Evolutionary conservation across 176 grass and related monocot genomes (phyloP).

Genomic region (Oryza australiensis): DNA sequence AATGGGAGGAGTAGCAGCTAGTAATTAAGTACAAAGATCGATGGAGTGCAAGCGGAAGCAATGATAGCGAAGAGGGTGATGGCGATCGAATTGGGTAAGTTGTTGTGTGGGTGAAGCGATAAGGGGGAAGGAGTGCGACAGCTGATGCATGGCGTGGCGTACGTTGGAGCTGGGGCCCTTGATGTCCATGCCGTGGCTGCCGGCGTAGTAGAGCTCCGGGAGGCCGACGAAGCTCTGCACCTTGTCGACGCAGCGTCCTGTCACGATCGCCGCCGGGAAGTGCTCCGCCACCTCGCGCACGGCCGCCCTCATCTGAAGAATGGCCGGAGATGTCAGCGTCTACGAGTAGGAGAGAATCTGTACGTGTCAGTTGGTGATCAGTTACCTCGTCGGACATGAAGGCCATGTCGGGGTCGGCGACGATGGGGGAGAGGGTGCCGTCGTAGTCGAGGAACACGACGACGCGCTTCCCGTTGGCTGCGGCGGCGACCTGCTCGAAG

Average conservation of each 20-base stretch:
- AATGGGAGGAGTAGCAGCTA: neutral
- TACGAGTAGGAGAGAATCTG: too few species aligned
- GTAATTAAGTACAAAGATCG: neutral
- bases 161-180: conserved; percentile 77
- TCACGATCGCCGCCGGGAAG: conserved; percentile 89
- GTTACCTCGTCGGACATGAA: conserved; percentile 71
- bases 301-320: conserved; percentile 71
- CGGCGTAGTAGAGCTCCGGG: conserved; percentile 89
- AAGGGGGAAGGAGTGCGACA: neutral
- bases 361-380: neutral
- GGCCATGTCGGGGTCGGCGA: conserved; percentile 80
- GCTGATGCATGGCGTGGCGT: neutral
- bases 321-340: neutral
- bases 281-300: conserved; percentile 59
- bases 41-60: conserved; percentile 19
- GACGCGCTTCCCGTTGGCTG: conserved; percentile 64
- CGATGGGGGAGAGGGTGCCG: conserved; percentile 96
- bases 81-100: neutral
- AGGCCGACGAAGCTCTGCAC: conserved; percentile 72
- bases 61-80: neutral
- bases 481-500: conserved; percentile 72
- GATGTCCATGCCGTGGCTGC: conserved; percentile 99
- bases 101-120: conserved; percentile 10
- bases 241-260: conserved; percentile 83
- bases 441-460: conserved; percentile 96